Evolutionary conservation across 208 protist genomes (phyloP), one percentile per base, ranked within the genome.

Genomic region (Lotmaria passim): DNA sequence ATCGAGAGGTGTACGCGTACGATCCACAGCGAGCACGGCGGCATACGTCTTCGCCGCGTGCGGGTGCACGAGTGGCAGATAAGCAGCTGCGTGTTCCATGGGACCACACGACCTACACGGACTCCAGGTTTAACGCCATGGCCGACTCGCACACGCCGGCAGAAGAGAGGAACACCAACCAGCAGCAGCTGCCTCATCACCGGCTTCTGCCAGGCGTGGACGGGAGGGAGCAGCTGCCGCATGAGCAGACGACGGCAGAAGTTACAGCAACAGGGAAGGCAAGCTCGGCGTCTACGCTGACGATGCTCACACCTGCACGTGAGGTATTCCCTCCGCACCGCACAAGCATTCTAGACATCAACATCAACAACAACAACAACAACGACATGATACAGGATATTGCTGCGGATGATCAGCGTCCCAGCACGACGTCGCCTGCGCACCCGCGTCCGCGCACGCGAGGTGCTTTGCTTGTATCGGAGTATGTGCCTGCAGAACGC

Each of bases 1-100:
- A 76, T n/a, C 30, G 30, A 0, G 70, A 76, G 23, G 62, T 76
- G 17, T 76, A 76, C 55, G 44, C 23, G n/a, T 69, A 70, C 38
- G 62, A 76, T 38, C 30, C 62, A 24, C 19, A 30, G 23, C 51
- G 26, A 8, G 56, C 70, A 14, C 52, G 70, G 10, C 34, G 38
- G 14, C 36, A 46, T 17, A 4, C 14, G 4, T 0, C 21, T 6
- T 23, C 47, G 24, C 3, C 21, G 24, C 47, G 47, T 52, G 47
- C 2, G 47, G 5, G 47, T 17, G 10, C 47, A 30, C 7, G n/a
- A 39, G 52, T 5, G 12, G 5, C 11, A 39, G 28, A 3, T n/a
- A n/a, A n/a, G n/a, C n/a, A n/a, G n/a, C n/a, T 31, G 15, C 53
- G 53, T 19, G 33, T 47, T 19, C 55, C 55, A 21, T 60, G 55